These are phyloP conservation scores for Maudiozyma bulderi DNA, from an alignment of 805 yeast genomes.

Conservation along the genomic window DNA sequence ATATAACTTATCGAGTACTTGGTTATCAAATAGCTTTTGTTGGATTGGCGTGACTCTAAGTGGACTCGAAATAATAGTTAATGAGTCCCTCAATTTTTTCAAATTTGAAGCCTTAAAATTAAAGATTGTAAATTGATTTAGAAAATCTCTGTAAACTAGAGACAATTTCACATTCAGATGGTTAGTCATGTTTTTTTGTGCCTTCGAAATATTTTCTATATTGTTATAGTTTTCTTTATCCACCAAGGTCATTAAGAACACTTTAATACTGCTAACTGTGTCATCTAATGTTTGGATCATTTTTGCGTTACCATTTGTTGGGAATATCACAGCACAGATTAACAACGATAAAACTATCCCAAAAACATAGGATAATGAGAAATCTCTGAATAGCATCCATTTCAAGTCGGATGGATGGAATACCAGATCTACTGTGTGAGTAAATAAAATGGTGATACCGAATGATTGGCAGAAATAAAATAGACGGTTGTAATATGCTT, in stretches of 20 bases:
- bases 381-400: slow-evolving; percentile 34
- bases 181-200: slow-evolving; percentile 27
- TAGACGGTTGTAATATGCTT: slow-evolving; percentile 33
- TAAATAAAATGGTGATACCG: slow-evolving; percentile 31
- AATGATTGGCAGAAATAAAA: slow-evolving; percentile 31
- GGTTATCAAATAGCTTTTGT: slow-evolving; percentile 14
- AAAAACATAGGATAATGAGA: slow-evolving; percentile 37
- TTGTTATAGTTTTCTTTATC: slow-evolving; percentile 11
- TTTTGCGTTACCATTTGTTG: slow-evolving; percentile 34
- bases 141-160: slow-evolving; percentile 35
- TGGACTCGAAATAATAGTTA: slow-evolving; percentile 34
- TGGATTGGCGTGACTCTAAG: slow-evolving; percentile 33
- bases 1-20: slow-evolving; percentile 13
- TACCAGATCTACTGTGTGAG: slow-evolving; percentile 24
- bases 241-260: slow-evolving; percentile 19
- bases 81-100: slow-evolving; percentile 32
- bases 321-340: slow-evolving; percentile 30
- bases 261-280: slow-evolving; percentile 18
- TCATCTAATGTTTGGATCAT: slow-evolving; percentile 21
- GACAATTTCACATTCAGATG: slow-evolving; percentile 29
- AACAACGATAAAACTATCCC: slow-evolving; percentile 33
- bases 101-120: slow-evolving; percentile 27
- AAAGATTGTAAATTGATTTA: slow-evolving; percentile 33
- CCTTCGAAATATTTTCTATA: slow-evolving; percentile 9
- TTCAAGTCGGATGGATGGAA: slow-evolving; percentile 11